Percentiles rank a stretch among this genome's conserved stretches.
These are phyloP conservation scores for Hortiboletus campestris DNA, from an alignment of 768 basidiomycete genomes.

Conservation along the genomic window DNA sequence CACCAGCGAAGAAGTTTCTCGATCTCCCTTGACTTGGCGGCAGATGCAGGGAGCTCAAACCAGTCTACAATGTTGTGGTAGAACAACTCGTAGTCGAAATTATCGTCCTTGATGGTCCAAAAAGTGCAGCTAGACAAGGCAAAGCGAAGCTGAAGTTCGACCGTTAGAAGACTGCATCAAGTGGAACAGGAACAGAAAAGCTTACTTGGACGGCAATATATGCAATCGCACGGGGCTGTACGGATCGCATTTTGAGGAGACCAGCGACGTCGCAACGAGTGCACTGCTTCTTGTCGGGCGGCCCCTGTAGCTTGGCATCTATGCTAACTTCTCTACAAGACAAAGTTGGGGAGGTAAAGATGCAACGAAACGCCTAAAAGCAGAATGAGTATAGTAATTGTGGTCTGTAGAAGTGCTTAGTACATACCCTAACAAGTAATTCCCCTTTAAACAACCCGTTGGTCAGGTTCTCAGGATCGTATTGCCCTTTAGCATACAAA, in stretches of 20 bases:
- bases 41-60: slow-evolving; percentile 4
- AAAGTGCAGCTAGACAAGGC: slow-evolving; percentile 2
- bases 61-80: slow-evolving; percentile 13
- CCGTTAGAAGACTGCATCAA: no score
- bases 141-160: slow-evolving; percentile 9
- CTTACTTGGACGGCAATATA: slow-evolving; percentile 26
- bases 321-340: not conserved
- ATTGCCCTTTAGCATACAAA: not conserved
- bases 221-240: slow-evolving; percentile 22
- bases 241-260: slow-evolving; percentile 5
- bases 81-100: slow-evolving; percentile 6
- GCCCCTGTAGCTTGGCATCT: no score
- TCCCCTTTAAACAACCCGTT: not conserved
- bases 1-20: slow-evolving; percentile 5
- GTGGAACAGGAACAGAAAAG: not conserved
- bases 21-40: not conserved
- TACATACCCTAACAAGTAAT: slow-evolving; percentile 1
- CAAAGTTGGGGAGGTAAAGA: slow-evolving; percentile 21
- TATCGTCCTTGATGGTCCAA: slow-evolving; percentile 1
- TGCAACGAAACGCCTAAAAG: slow-evolving; percentile 14
- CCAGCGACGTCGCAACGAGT: slow-evolving; percentile 10
- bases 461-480: not conserved
- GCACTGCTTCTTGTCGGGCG: not conserved
- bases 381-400: not conserved
- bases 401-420: not conserved